These are phyloP conservation scores for Wickerhamomyces rabaulensis DNA, from an alignment of 805 yeast genomes.

Conservation along the genomic window DNA sequence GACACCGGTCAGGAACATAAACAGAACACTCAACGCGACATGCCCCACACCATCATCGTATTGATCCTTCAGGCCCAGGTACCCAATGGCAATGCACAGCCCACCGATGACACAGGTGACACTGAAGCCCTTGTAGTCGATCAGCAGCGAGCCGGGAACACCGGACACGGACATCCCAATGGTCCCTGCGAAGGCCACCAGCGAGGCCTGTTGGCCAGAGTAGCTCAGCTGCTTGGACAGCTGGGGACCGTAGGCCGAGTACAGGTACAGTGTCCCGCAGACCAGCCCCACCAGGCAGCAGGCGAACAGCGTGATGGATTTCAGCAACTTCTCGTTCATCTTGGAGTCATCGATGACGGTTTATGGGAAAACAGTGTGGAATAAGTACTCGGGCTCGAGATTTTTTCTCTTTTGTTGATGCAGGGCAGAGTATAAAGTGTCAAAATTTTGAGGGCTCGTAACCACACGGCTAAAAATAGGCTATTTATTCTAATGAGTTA, in stretches of 20 bases:
- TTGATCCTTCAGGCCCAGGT: slow-evolving; percentile 47
- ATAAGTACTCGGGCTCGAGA: background rate
- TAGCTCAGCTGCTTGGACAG: slow-evolving; percentile 53
- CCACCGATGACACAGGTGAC: slow-evolving; percentile 49
- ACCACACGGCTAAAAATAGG: no score
- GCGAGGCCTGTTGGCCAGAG: slow-evolving; percentile 56
- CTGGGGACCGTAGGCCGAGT: slow-evolving; percentile 77
- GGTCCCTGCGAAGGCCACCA: slow-evolving; percentile 63
- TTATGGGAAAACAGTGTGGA: background rate
- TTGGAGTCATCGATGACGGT: background rate
- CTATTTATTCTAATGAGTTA: no score
- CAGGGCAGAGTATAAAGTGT: no score
- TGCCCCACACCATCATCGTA: slow-evolving; percentile 36
- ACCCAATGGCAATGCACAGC: slow-evolving; percentile 45
- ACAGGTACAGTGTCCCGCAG: slow-evolving; percentile 72
- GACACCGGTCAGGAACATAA: slow-evolving; percentile 53
- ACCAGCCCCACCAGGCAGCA: slow-evolving; percentile 39
- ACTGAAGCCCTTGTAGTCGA: slow-evolving; percentile 59
- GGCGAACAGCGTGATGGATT: slow-evolving; percentile 11
- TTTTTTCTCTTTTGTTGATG: no score
- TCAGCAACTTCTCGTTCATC: slow-evolving; percentile 1
- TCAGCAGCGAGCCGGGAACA: slow-evolving; percentile 60
- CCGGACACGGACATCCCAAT: slow-evolving; percentile 61
- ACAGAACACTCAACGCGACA: slow-evolving; percentile 36
- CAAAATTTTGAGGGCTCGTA: no score